Conservation (phyloP, 306 rosid species). For the Cucurbita moschata region DNA sequence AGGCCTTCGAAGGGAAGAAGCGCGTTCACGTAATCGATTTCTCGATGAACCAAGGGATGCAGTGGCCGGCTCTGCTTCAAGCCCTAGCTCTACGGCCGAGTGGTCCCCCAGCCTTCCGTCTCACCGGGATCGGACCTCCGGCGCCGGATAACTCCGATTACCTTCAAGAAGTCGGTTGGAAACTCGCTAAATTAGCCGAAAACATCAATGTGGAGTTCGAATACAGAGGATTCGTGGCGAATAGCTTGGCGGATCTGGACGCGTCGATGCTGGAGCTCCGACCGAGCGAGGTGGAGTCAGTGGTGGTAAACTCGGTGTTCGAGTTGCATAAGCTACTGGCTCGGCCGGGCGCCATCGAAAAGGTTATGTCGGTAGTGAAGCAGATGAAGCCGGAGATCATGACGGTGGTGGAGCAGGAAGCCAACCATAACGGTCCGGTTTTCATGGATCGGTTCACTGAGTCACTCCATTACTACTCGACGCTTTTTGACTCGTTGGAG, state of each 20-base stretch:
- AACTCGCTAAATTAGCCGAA: conserved; percentile 71
- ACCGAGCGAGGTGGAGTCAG: conserved; percentile 49
- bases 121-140: conserved; percentile 90
- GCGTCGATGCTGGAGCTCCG: conserved; percentile 77
- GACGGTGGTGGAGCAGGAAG: conserved; percentile 80
- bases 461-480: conserved; percentile 78
- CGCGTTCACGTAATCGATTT: conserved; percentile 84
- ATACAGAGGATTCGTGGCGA: conserved; percentile 73
- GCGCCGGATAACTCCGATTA: conserved; percentile 67
- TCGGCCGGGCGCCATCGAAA: conserved; percentile 69
- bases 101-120: conserved; percentile 67
- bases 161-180: conserved; percentile 86
- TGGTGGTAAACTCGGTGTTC: conserved; percentile 81
- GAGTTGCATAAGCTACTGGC: conserved; percentile 69
- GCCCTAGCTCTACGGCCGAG: conserved; percentile 75
- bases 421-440: conserved; percentile 55
- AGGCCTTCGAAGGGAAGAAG: conserved; percentile 61
- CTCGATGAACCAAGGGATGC: conserved; percentile 90
- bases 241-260: conserved; percentile 72
- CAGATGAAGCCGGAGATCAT: conserved; percentile 70
- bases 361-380: conserved; percentile 50
- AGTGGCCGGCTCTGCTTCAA: conserved; percentile 95
- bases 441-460: conserved; percentile 81
- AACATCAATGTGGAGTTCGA: conserved; percentile 60
- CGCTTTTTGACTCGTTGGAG: conserved; percentile 86